Base-by-base conservation (phyloP, 1,284 basidiomycete genomes). In the Vanrija humicola region DNA sequence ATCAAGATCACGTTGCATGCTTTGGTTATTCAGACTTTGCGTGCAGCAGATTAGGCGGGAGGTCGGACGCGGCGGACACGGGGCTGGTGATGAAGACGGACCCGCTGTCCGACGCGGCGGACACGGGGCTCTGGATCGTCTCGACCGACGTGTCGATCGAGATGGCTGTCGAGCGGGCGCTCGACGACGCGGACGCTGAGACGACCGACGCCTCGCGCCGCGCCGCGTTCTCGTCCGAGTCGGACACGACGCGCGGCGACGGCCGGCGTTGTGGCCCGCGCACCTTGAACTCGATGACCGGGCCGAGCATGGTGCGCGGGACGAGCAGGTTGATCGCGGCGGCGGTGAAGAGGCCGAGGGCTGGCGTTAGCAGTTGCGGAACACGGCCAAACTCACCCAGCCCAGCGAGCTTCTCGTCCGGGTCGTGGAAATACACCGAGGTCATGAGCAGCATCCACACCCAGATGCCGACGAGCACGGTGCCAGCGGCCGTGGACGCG, bases 381-480 rank as follows among this genome's bases (percentile, higher is more conserved):
- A 6, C 29, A 5, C n/a, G n/a, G n/a, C n/a, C 45, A 2, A 16
- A 84, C 87, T 70, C 65, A 91, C 90, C 43, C 52, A 88, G 86
- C 3, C 94, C 94, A 1, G 86, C 84, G 39, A 90, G 60, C 78
- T 98, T 97, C 79, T 97, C 94, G 25, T 82, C 75, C 0, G 90
- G 88, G 6, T 87, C 83, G 69, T 98, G 94, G 79, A 95, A 97
- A 76, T 92, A 97, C 15, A 96, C 78, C 46, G 87, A 85, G 15
- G 94, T 97, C 50, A 87, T 88, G 61, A 83, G 82, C 10, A 83
- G 78, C 68, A 90, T 89, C 72, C 89, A 83, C 39, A 88, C 66
- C 85, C 89, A 92, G 3, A 89, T 72, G 0, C 59, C 79, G 21
- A 94, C 73, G 28, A 96, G 48, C 2, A 55, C 64, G 6, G 65